Percentiles rank a stretch among this genome's conserved stretches.
Conservation (phyloP, 305 asterid species). For the Andrographis paniculata region DNA sequence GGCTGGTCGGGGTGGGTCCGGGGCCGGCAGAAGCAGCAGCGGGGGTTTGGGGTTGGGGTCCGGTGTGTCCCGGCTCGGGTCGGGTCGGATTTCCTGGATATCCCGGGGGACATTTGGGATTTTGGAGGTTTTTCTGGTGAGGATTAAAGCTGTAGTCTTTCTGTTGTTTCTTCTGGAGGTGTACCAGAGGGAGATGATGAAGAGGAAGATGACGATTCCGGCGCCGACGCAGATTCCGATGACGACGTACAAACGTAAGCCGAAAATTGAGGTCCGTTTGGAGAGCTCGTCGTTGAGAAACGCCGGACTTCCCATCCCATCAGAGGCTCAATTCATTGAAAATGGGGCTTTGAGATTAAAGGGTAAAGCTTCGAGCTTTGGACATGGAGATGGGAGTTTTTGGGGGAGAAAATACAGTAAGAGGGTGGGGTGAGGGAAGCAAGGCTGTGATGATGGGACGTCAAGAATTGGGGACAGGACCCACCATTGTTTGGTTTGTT, state of each 20-base stretch:
- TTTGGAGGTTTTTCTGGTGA: constrained; percentile 28
- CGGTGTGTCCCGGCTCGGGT: constrained; percentile 25
- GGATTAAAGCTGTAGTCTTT: constrained; percentile 11
- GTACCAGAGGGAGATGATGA: constrained; percentile 64
- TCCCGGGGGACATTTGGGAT: constrained; percentile 64
- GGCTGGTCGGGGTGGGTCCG: constrained; percentile 19
- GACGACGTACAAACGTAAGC: constrained; percentile 71
- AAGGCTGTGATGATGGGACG: constrained; percentile 42
- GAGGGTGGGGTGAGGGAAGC: constrained; percentile 10
- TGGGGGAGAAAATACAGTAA: constrained; percentile 1
- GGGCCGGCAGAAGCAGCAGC: constrained; percentile 25
- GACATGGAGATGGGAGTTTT: neutral
- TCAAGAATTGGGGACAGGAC: constrained; percentile 2
- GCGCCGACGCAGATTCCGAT: constrained; percentile 72
- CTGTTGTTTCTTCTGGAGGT: constrained; percentile 38
- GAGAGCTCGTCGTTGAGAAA: constrained; percentile 45
- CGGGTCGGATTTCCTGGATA: constrained; percentile 62
- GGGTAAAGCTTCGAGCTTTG: no score
- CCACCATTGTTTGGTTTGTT: neutral
- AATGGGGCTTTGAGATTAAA: neutral
- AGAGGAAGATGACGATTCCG: constrained; percentile 51
- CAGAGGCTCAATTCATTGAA: neutral
- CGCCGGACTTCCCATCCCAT: constrained; percentile 25
- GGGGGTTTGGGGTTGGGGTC: constrained; percentile 30
- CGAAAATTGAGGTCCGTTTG: constrained; percentile 58